Evolutionary conservation across 768 basidiomycete genomes (phyloP).

Genomic region (Lactifluus volemus): DNA sequence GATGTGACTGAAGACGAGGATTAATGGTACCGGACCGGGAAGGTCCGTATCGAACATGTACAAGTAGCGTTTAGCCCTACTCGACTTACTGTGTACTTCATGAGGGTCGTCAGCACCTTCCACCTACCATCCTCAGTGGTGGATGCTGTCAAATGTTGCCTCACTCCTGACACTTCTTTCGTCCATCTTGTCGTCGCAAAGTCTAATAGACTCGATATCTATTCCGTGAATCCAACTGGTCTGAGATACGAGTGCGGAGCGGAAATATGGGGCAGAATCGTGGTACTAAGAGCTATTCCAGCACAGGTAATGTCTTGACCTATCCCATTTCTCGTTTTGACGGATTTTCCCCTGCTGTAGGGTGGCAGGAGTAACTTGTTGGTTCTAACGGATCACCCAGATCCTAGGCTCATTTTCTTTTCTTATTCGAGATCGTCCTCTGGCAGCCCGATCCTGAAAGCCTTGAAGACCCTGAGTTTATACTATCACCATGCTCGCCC

Average conservation of each 20-base stretch:
- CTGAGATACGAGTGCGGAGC: slow-evolving; percentile 48
- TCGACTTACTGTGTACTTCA: slow-evolving; percentile 15
- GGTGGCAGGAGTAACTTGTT: slow-evolving; percentile 40
- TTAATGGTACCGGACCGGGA: background rate
- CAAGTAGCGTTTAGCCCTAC: no score
- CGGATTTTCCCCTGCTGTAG: slow-evolving; percentile 1
- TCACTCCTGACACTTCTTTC: slow-evolving; percentile 39
- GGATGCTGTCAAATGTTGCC: slow-evolving; percentile 56
- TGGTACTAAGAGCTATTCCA: slow-evolving; percentile 46
- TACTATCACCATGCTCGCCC: slow-evolving; percentile 48
- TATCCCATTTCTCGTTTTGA: background rate
- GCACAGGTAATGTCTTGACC: slow-evolving; percentile 35
- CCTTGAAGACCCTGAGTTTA: slow-evolving; percentile 42
- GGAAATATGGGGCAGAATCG: slow-evolving; percentile 64
- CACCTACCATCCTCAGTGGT: slow-evolving; percentile 67
- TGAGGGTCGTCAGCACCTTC: slow-evolving; percentile 65
- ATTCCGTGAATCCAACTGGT: slow-evolving; percentile 52
- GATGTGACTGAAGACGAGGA: background rate
- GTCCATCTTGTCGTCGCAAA: slow-evolving; percentile 68
- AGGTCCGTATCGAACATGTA: background rate
- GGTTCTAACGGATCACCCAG: slow-evolving; percentile 67
- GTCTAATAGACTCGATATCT: slow-evolving; percentile 57
- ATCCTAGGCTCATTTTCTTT: slow-evolving; percentile 62
- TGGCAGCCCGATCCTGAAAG: slow-evolving; percentile 28
- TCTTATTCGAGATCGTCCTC: slow-evolving; percentile 34